These are phyloP conservation scores for Neolentinus lepideus DNA, from an alignment of 1,284 basidiomycete genomes.

Conservation along the genomic window DNA sequence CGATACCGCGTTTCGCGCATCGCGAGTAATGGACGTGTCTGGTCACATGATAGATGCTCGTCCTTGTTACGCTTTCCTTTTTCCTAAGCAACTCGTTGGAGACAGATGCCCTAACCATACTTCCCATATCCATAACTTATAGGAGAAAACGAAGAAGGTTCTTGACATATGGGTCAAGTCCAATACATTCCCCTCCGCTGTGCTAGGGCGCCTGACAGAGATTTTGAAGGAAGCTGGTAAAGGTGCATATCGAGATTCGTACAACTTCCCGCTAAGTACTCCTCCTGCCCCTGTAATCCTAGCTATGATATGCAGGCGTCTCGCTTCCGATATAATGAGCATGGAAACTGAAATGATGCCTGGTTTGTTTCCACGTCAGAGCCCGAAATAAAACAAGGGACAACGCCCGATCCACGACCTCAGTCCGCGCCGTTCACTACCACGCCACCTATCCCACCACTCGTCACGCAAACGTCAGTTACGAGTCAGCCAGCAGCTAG, in stretches of 20 bases:
- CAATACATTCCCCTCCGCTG: slow-evolving; percentile 72
- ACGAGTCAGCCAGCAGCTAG: slow-evolving; percentile 21
- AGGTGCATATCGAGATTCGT: slow-evolving; percentile 73
- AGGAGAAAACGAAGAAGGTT: slow-evolving; percentile 95
- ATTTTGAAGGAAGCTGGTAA: slow-evolving; percentile 56
- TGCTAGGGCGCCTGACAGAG: slow-evolving; percentile 61
- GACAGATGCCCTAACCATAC: slow-evolving; percentile 30
- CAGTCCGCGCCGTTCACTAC: slow-evolving; percentile 17
- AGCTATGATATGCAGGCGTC: slow-evolving; percentile 36
- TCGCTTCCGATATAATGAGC: slow-evolving; percentile 38
- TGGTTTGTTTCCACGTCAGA: slow-evolving; percentile 58
- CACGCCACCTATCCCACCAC: slow-evolving; percentile 17
- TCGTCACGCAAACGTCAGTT: slow-evolving; percentile 20
- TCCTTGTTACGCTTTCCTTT: slow-evolving; percentile 11
- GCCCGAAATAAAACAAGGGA: slow-evolving; percentile 36
- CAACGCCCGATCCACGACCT: slow-evolving; percentile 34
- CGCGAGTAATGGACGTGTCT: slow-evolving; percentile 9
- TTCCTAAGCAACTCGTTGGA: slow-evolving; percentile 14
- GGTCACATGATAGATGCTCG: slow-evolving; percentile 10
- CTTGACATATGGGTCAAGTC: slow-evolving; percentile 92
- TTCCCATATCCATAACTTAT: slow-evolving; percentile 26
- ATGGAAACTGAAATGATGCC: slow-evolving; percentile 58
- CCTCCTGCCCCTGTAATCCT: slow-evolving; percentile 55
- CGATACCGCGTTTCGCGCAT: not conserved
- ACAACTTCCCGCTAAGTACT: slow-evolving; percentile 68